Evolutionary conservation across 2,329 filamentous ascomycete genomes (phyloP).

Genomic region (Arthroderma uncinatum): DNA sequence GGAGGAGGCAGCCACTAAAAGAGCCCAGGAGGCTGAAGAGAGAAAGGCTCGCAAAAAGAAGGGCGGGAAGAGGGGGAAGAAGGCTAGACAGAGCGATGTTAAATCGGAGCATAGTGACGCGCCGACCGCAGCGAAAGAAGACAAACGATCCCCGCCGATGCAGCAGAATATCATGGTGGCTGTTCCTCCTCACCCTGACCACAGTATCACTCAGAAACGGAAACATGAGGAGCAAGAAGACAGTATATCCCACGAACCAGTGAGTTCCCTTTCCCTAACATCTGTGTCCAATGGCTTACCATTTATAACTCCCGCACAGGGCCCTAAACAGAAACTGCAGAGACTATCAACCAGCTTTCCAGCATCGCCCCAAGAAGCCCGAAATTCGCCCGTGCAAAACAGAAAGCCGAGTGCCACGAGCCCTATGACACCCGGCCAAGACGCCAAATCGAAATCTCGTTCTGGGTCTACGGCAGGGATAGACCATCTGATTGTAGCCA

Average conservation of each 20-base stretch:
- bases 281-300: background rate
- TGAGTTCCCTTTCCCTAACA: slow-evolving; percentile 17
- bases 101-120: slow-evolving; percentile 36
- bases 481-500: slow-evolving; percentile 49
- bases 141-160: slow-evolving; percentile 19
- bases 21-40: slow-evolving; percentile 51
- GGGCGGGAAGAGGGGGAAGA: slow-evolving; percentile 47
- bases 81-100: slow-evolving; percentile 56
- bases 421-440: slow-evolving; percentile 22
- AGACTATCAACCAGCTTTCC: slow-evolving; percentile 24
- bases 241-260: slow-evolving; percentile 20
- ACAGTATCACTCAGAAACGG: slow-evolving; percentile 32
- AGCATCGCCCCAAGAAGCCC: slow-evolving; percentile 14
- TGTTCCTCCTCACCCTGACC: slow-evolving; percentile 15
- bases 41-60: slow-evolving; percentile 49
- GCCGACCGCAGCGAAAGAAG: slow-evolving; percentile 18
- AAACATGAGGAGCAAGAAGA: slow-evolving; percentile 30
- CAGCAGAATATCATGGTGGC: slow-evolving; percentile 22
- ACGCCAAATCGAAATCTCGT: slow-evolving; percentile 22
- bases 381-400: slow-evolving; percentile 20
- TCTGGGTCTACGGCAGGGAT: slow-evolving; percentile 27
- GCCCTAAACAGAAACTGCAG: slow-evolving; percentile 33
- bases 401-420: slow-evolving; percentile 26
- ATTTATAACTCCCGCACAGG: slow-evolving; percentile 19
- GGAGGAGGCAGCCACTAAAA: slow-evolving; percentile 56